Evolutionary conservation across 2,329 filamentous ascomycete species (phyloP).

Genomic region (Tolypocladium endophyticum): DNA sequence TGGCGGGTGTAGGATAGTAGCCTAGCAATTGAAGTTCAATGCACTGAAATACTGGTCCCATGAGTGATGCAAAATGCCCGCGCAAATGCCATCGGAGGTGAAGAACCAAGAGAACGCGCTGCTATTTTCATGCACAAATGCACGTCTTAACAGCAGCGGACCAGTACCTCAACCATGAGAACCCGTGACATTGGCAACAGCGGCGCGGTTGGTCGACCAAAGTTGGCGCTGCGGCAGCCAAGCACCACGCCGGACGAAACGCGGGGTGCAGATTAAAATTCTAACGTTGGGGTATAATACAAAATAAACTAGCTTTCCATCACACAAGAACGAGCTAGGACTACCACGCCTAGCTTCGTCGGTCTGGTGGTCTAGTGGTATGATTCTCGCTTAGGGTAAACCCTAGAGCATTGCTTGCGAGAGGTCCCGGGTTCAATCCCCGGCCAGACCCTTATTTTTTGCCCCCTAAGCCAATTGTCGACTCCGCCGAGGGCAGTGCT

Average conservation of each 20-base stretch:
- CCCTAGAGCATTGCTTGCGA: conserved; percentile 27
- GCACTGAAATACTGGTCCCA: neutral
- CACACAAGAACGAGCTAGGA: conserved; percentile 3
- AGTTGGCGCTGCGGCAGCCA: too few species aligned
- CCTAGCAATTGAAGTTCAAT: neutral
- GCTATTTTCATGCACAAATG: too few species aligned
- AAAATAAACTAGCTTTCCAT: conserved; percentile 2
- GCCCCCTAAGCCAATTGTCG: conserved; percentile 3
- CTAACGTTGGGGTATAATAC: conserved; percentile 1
- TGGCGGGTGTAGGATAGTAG: neutral
- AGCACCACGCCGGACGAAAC: too few species aligned
- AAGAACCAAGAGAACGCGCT: too few species aligned
- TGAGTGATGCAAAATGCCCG: too few species aligned
- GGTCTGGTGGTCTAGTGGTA: conserved; percentile 55
- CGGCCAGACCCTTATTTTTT: conserved; percentile 29
- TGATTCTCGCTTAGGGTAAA: conserved; percentile 59
- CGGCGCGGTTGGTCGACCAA: too few species aligned
- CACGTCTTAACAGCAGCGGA: too few species aligned
- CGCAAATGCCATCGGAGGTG: too few species aligned
- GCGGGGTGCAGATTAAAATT: too few species aligned
- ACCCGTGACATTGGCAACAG: too few species aligned
- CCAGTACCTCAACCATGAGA: too few species aligned
- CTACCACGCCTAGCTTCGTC: conserved; percentile 1
- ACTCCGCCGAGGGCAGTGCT: too few species aligned
- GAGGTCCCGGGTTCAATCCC: conserved; percentile 37